A percentile compares a stretch with the other conserved stretches of the same genome.
Evolutionary conservation across 495 filamentous ascomycete species (phyloP).

Genomic region (Staphylotrichum tortipilum): DNA sequence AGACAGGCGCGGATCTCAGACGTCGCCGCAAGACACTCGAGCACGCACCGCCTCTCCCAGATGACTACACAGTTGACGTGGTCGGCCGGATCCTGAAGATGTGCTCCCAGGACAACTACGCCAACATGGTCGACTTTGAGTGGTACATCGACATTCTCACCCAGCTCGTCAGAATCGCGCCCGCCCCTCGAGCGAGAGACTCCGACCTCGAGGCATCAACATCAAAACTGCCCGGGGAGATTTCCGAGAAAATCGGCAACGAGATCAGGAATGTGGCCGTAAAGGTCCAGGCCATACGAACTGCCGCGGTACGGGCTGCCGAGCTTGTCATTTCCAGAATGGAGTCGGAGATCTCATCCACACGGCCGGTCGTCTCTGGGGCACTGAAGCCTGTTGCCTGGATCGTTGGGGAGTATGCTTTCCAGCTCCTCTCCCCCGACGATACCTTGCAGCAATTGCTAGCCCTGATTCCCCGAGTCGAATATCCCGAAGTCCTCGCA

Average conservation of each 20-base stretch:
- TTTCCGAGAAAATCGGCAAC: slow-evolving; percentile 65
- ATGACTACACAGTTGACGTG: slow-evolving; percentile 73
- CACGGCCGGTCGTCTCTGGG: slow-evolving; percentile 38
- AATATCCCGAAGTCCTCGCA: slow-evolving; percentile 50
- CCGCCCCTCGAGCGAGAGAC: slow-evolving; percentile 37
- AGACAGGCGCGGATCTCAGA: slow-evolving; percentile 40
- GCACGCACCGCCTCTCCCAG: slow-evolving; percentile 50
- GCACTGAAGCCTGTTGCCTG: slow-evolving; percentile 67
- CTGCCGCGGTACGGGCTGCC: slow-evolving; percentile 72
- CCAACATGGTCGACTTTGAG: slow-evolving; percentile 79
- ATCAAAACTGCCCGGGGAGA: slow-evolving; percentile 34
- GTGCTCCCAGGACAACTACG: slow-evolving; percentile 85
- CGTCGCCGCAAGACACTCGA: slow-evolving; percentile 27
- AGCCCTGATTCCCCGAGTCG: slow-evolving; percentile 53
- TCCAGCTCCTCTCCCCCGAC: slow-evolving; percentile 54
- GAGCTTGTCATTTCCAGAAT: slow-evolving; percentile 57
- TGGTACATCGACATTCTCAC: slow-evolving; percentile 89
- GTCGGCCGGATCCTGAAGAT: slow-evolving; percentile 75
- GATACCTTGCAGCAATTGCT: slow-evolving; percentile 64
- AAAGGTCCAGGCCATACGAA: slow-evolving; percentile 73
- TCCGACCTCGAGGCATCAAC: slow-evolving; percentile 34
- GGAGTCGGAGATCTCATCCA: slow-evolving; percentile 32
- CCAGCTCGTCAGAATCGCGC: slow-evolving; percentile 65
- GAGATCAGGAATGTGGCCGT: slow-evolving; percentile 85
- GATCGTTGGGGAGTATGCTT: slow-evolving; percentile 80